These are phyloP conservation scores for Cyamopsis tetragonoloba DNA, from an alignment of 306 rosid genomes.

Conservation along the genomic window DNA sequence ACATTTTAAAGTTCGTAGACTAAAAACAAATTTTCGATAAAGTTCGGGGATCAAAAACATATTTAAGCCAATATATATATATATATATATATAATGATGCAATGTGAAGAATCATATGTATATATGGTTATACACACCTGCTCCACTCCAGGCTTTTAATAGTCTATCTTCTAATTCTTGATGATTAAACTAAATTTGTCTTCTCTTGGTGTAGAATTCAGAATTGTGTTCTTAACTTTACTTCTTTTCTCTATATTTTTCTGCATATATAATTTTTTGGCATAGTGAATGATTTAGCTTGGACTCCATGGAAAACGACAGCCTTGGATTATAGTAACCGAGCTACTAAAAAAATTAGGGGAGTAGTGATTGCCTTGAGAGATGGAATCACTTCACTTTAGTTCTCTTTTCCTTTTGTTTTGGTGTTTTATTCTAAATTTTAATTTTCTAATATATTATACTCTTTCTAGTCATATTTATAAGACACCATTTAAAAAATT, in stretches of 20 bases:
- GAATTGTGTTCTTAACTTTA: constrained; percentile 9
- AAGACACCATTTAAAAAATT: no score
- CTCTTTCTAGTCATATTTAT: no score
- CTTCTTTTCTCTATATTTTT: constrained; percentile 6
- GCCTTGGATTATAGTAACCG: not conserved
- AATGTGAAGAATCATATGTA: constrained; percentile 13
- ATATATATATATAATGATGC: constrained; percentile 12
- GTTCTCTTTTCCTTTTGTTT: not conserved
- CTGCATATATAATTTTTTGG: not conserved
- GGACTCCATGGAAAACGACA: constrained; percentile 22
- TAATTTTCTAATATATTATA: no score
- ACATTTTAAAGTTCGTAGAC: no score
- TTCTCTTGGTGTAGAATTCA: constrained; percentile 4
- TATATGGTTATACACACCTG: constrained; percentile 37
- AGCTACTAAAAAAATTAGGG: not conserved
- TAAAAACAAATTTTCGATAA: no score
- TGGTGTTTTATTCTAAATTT: not conserved
- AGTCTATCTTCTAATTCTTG: not conserved
- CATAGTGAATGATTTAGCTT: no score
- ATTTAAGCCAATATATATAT: no score
- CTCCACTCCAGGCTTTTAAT: constrained; percentile 12
- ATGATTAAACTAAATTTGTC: not conserved
- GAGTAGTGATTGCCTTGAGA: not conserved
- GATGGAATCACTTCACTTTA: constrained; percentile 1
- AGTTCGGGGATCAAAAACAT: no score